Evolutionary conservation across 352 stramenopile species (phyloP), one percentile per base, ranked within the genome.

Genomic region (Phytophthora citrophthora): DNA sequence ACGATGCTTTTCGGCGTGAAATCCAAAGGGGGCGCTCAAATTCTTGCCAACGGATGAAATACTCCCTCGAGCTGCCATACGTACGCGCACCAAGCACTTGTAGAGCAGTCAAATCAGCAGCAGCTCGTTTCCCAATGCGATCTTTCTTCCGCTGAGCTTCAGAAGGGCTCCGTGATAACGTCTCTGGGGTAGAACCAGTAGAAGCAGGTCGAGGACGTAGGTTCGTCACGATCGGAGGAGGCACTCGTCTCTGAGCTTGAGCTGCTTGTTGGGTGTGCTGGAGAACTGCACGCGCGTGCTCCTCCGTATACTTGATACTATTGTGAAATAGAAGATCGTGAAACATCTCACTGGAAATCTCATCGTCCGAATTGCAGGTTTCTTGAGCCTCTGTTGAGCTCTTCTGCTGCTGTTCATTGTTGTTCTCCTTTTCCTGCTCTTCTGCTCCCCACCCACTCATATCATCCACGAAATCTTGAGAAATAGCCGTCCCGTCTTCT

Each of bases 401-500:
- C 24, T 49, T 11, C 32, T 54, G 62, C 44, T 46, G 9, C 31
- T 50, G 8, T 18, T 26, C 13, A 1, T 46, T 47, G 29, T 47
- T 68, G 18, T 41, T 26, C 29, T 62, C 32, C 45, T 46, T 57
- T 23, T 58, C 38, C 24, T 63, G 48, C 52, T 44, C 15, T 18
- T n/a, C 26, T 3, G 53, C 56, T 5, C 54, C 67, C 75, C 75
- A 83, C 5, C 69, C 72, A 27, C 64, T 68, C 50, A 83, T 72
- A 20, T 72, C 31, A 36, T 81, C 68, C 40, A 79, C 65, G 45
- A 83, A 81, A 18, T 23, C 41, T 39, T 70, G 61, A 8, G 74
- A 39, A 36, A 78, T 64, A 15, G 52, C n/a, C 7, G 10, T 24
- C 2, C 40, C 58, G 0, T 70, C 52, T 8, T 74, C 69, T 32